phyloP scores from a whole-genome alignment of 2,329 filamentous ascomycete genomes.

The Botryotinia globosa region DNA sequence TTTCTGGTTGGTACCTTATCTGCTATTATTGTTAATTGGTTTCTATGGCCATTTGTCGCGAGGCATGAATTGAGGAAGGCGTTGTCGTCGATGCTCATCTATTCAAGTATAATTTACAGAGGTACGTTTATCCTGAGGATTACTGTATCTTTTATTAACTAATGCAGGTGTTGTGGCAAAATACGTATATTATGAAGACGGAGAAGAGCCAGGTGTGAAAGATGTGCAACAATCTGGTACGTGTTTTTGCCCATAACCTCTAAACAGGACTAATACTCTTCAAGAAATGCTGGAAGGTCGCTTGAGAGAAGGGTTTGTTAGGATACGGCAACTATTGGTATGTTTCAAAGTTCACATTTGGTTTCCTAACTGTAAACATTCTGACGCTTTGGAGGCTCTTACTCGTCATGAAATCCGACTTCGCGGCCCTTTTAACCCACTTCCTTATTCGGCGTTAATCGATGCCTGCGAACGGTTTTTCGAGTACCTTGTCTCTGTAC shows the following conservation, averaged over 20 bases:
- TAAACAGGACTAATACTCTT: slow-evolving; percentile 18
- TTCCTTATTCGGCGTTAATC: slow-evolving; percentile 55
- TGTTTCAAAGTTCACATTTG: background rate
- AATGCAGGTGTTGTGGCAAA: slow-evolving; percentile 46
- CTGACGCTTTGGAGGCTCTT: slow-evolving; percentile 41
- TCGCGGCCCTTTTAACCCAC: slow-evolving; percentile 54
- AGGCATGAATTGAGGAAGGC: slow-evolving; percentile 57
- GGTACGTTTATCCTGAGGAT: slow-evolving; percentile 6
- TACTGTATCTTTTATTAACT: background rate
- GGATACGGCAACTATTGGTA: slow-evolving; percentile 53
- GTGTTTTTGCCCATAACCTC: background rate
- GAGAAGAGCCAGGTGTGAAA: slow-evolving; percentile 49
- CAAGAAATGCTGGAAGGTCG: slow-evolving; percentile 56
- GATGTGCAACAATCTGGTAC: slow-evolving; percentile 49
- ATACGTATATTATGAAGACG: slow-evolving; percentile 58
- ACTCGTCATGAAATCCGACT: slow-evolving; percentile 59
- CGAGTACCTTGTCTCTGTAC: slow-evolving; percentile 55
- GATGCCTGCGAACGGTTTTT: slow-evolving; percentile 57
- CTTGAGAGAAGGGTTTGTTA: slow-evolving; percentile 58
- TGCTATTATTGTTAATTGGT: slow-evolving; percentile 56
- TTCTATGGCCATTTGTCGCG: slow-evolving; percentile 60
- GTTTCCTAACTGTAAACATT: background rate
- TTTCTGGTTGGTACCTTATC: slow-evolving; percentile 54
- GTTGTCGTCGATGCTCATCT: slow-evolving; percentile 55
- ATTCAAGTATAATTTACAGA: slow-evolving; percentile 56